Percentiles rank a stretch among this genome's conserved stretches.
Evolutionary conservation across 345 rosid genomes (phyloP).

Genomic region (Sisymbrium altissimum): DNA sequence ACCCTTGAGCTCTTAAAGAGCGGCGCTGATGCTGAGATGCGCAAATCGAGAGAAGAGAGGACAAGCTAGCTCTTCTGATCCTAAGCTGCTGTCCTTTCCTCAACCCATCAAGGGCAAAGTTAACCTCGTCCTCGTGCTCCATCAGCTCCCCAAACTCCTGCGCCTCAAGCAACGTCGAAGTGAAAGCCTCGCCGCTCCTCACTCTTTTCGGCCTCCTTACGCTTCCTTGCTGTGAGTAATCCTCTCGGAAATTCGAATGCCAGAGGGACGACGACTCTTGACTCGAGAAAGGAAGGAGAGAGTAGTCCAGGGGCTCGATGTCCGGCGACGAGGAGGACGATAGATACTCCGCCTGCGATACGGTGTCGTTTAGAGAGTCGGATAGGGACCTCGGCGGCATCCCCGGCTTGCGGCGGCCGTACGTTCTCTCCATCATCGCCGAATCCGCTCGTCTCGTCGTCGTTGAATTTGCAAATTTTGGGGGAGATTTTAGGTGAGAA

Average conservation of each 20-base stretch:
- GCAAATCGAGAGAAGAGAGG: conserved; percentile 76
- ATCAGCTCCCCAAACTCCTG: conserved; percentile 99
- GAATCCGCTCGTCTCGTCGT: conserved; percentile 7
- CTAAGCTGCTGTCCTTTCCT: conserved; percentile 72
- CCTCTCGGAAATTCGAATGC: conserved; percentile 30
- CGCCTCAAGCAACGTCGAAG: conserved; percentile 87
- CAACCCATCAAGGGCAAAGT: conserved; percentile 93
- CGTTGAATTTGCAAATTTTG: conserved; percentile 11
- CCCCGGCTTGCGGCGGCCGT: conserved; percentile 84
- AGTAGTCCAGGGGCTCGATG: conserved; percentile 44
- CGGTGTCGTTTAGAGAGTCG: conserved; percentile 46
- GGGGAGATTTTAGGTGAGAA: conserved; percentile 32
- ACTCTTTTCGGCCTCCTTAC: conserved; percentile 54
- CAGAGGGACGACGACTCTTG: conserved; percentile 72
- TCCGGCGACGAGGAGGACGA: conserved; percentile 57
- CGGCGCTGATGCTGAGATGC: conserved; percentile 71
- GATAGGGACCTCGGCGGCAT: conserved; percentile 42
- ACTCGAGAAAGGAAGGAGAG: conserved; percentile 49
- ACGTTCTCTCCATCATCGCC: conserved; percentile 81
- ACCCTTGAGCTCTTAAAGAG: conserved; percentile 71
- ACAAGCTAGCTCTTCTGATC: conserved; percentile 77
- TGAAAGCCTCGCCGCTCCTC: conserved; percentile 43
- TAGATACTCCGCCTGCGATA: conserved; percentile 37
- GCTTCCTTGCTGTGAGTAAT: conserved; percentile 32
- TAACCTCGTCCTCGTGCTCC: conserved; percentile 97